A percentile compares a stretch with the other conserved stretches of the same genome.
Conservation (phyloP, 208 protist genomes). For the Crithidia sp. region DNA sequence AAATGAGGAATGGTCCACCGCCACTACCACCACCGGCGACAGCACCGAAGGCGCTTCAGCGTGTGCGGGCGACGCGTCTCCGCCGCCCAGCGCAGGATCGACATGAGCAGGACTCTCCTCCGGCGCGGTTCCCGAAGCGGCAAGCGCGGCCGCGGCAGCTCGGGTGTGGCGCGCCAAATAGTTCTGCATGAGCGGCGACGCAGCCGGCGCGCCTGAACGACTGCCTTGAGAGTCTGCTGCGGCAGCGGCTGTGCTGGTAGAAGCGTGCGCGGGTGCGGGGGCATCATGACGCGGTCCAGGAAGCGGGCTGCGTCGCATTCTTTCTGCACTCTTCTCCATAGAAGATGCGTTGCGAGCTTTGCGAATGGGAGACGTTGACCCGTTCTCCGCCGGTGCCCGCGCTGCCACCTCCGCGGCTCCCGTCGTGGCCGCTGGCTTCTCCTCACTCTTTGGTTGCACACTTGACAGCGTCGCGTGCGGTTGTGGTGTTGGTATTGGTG, state of each 20-base stretch:
- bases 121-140: not conserved
- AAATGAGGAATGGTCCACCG: too few relatives aligned
- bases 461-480: not conserved
- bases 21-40: too few relatives aligned
- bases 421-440: too few relatives aligned
- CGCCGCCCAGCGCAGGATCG: too few relatives aligned
- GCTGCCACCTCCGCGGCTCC: not conserved
- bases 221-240: not conserved
- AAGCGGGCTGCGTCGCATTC: constrained; percentile 1
- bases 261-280: not conserved
- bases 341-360: not conserved
- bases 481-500: not conserved
- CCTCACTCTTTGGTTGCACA: not conserved
- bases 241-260: not conserved
- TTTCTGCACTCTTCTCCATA: not conserved
- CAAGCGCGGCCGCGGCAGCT: constrained; percentile 3
- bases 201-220: not conserved
- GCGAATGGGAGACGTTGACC: not conserved
- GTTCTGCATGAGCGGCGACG: constrained; percentile 13
- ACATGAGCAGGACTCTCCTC: too few relatives aligned
- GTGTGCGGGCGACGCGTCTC: too few relatives aligned
- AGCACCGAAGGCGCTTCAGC: too few relatives aligned
- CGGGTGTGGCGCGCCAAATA: constrained; percentile 10
- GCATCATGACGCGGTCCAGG: not conserved
- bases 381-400: not conserved